phyloP scores from a whole-genome alignment of 495 filamentous ascomycete genomes.

The Penicillium longicatenatum region DNA sequence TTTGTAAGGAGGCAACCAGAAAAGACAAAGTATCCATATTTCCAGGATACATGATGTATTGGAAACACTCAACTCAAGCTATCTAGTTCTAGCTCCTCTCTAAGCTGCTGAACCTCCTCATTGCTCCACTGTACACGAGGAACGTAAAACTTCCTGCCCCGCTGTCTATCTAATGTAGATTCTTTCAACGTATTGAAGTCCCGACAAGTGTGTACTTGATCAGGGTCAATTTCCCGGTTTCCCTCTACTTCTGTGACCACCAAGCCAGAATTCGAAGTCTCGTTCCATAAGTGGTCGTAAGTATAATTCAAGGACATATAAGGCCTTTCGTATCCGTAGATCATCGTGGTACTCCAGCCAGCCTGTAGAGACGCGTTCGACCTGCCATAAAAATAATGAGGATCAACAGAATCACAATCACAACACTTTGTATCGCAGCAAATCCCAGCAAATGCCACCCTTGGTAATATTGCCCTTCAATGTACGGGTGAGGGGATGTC shows the following conservation, averaged over 20 bases:
- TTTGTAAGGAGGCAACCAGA: too few species aligned
- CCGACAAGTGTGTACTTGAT: too few species aligned
- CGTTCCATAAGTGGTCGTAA: neutral
- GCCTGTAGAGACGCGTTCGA: neutral
- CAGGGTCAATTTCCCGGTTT: neutral
- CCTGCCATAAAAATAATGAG: neutral
- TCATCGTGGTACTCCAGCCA: neutral
- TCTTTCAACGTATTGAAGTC: too few species aligned
- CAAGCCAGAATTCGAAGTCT: neutral
- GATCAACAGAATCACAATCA: neutral
- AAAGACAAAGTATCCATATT: too few species aligned
- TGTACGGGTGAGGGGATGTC: constrained; percentile 1
- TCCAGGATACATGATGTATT: too few species aligned
- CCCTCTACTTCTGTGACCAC: neutral
- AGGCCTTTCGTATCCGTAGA: neutral
- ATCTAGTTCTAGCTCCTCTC: too few species aligned
- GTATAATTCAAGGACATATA: constrained; percentile 3
- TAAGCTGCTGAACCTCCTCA: too few species aligned
- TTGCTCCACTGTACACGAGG: too few species aligned
- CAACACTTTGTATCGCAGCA: neutral
- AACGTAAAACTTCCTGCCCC: too few species aligned
- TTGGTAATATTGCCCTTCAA: neutral
- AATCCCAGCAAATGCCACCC: constrained; percentile 1
- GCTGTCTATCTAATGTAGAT: too few species aligned
- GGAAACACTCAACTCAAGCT: too few species aligned